phyloP scores from a whole-genome alignment of 164 flowering plant species.

The Sedum album region DNA sequence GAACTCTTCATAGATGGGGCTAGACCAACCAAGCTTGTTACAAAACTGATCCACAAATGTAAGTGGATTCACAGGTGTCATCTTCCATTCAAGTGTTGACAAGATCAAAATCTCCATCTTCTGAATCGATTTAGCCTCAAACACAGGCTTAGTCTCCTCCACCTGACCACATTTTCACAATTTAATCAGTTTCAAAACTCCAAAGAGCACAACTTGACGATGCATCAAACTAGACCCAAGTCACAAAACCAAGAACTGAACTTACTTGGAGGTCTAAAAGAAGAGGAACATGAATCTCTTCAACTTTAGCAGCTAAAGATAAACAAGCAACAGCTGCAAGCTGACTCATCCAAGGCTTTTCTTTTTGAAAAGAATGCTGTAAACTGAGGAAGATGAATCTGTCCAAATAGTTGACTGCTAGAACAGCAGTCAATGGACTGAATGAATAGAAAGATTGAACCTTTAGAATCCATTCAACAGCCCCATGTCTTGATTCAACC shows the following conservation, averaged over 20 bases:
- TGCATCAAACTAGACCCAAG: not conserved
- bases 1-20: not conserved
- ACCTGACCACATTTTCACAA: slow-evolving; percentile 7
- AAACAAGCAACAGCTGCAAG: slow-evolving; percentile 7
- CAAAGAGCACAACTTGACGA: not conserved
- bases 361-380: not conserved
- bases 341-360: slow-evolving; percentile 8
- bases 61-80: slow-evolving; percentile 24
- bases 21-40: not conserved
- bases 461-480: slow-evolving; percentile 9
- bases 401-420: slow-evolving; percentile 4
- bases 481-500: slow-evolving; percentile 5
- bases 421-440: not conserved
- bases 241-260: not conserved
- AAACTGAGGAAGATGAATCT: not conserved
- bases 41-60: slow-evolving; percentile 18
- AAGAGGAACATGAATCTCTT: slow-evolving; percentile 5
- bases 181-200: not conserved
- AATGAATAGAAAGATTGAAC: not conserved
- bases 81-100: slow-evolving; percentile 29
- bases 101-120: slow-evolving; percentile 31
- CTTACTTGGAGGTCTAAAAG: slow-evolving; percentile 9
- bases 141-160: slow-evolving; percentile 18
- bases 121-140: slow-evolving; percentile 29
- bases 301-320: slow-evolving; percentile 8